Evolutionary conservation across 2,329 filamentous ascomycete species (phyloP), one percentile per base, ranked within the genome.

Genomic region (Capronia epimyces): DNA sequence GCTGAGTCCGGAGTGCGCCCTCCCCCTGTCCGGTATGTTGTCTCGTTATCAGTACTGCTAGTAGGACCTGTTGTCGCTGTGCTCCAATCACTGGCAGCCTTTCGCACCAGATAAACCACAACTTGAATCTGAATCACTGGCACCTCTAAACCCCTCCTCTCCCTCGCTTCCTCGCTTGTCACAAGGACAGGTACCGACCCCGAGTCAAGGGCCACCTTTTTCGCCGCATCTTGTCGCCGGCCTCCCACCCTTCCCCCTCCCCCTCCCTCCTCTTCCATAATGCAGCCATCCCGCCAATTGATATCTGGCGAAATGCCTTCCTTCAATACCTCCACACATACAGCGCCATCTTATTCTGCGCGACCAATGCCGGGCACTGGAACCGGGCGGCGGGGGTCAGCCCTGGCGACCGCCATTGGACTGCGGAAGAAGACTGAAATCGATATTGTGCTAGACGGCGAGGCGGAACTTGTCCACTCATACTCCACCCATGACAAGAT

Each of bases 401-500:
- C 53, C 3, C 49, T 59, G 22, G 55, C 56, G 10, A 55, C 50
- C 29, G 58, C 55, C 15, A 53, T 60, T 12, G 52, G 49, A 5
- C 20, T 61, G 32, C 51, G 58, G 31, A 59, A 52, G 46, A 62
- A 53, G 50, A 55, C 37, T 20, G 58, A 58, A 27, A 49, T 64
- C 39, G 61, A 62, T 16, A 59, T 65, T 46, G 49, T 60, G 5
- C 53, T 65, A 1, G 57, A 63, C 22, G 58, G 56, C 43, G 47
- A 55, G 22, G 36, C 42, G 7, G 51, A 56, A 7, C 57, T 55
- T 32, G 55, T 62, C 29, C 60, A 53, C 42, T 63, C 63, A 7
- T 67, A 65, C 45, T 64, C 64, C 12, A 67, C 63, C 27, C 57
- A 63, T 31, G 64, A 66, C 45, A 52, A 61, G 32, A 67, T 67